Percentiles rank a stretch among this genome's conserved stretches.
These are phyloP conservation scores for Neolentinus lepideus DNA, from an alignment of 1,284 basidiomycete genomes.

Conservation along the genomic window DNA sequence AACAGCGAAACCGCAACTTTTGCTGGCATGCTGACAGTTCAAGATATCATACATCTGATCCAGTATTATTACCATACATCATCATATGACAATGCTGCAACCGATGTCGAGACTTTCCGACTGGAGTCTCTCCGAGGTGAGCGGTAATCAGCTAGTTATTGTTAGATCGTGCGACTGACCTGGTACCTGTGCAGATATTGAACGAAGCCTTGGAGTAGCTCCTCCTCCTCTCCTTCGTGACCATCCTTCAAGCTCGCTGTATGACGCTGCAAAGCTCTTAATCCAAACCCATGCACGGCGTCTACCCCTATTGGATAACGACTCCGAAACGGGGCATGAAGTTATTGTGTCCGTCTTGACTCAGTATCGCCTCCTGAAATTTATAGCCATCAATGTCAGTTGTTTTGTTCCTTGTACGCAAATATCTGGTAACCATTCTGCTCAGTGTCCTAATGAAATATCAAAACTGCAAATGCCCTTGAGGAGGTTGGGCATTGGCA, in stretches of 20 bases:
- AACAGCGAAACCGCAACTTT: constrained; percentile 88
- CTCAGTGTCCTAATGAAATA: constrained; percentile 67
- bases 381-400: constrained; percentile 94
- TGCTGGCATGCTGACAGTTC: constrained; percentile 93
- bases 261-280: constrained; percentile 85
- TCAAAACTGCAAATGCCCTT: constrained; percentile 74
- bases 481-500: constrained; percentile 88
- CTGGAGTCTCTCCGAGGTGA: constrained; percentile 83
- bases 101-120: constrained; percentile 93
- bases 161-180: constrained; percentile 2
- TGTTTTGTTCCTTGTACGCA: background rate
- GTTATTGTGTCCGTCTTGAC: constrained; percentile 95
- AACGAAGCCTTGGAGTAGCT: constrained; percentile 86
- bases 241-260: constrained; percentile 83
- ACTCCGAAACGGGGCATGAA: constrained; percentile 92
- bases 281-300: constrained; percentile 96
- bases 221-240: constrained; percentile 89
- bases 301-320: constrained; percentile 89
- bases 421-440: background rate
- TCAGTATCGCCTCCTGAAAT: constrained; percentile 97
- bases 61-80: constrained; percentile 92
- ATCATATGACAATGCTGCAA: constrained; percentile 81
- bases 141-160: constrained; percentile 17
- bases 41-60: constrained; percentile 94
- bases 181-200: constrained; percentile 66